phyloP scores from a whole-genome alignment of 345 rosid species.

The Turritis glabra region DNA sequence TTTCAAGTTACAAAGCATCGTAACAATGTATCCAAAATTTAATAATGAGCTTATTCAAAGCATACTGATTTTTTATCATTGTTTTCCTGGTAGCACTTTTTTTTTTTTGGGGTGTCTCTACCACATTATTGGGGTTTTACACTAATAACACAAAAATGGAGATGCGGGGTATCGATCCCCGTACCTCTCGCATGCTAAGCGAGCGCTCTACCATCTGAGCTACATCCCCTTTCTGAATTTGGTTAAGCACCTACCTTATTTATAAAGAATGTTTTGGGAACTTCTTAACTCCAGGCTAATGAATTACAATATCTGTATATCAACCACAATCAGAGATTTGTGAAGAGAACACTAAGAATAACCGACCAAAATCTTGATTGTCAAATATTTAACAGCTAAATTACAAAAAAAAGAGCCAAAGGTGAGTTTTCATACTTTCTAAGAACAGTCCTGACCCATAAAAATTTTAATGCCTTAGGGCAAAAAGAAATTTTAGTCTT shows the following conservation, averaged over 20 bases:
- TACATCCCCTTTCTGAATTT: slow-evolving; percentile 69
- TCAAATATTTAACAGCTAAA: background rate
- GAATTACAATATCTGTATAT: no score
- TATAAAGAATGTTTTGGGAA: no score
- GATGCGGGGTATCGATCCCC: slow-evolving; percentile 88
- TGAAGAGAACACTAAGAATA: background rate
- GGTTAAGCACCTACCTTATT: no score
- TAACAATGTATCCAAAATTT: background rate
- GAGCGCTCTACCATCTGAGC: slow-evolving; percentile 97
- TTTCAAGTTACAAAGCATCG: background rate
- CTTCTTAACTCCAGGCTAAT: background rate
- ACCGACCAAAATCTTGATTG: background rate
- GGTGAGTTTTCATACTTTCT: no score
- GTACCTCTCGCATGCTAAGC: slow-evolving; percentile 93
- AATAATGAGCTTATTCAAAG: background rate
- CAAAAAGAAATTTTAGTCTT: no score
- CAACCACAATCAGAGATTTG: background rate
- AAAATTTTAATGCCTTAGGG: no score
- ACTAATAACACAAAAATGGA: slow-evolving; percentile 34
- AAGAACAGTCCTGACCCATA: no score
- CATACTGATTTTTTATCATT: background rate
- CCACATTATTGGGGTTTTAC: background rate
- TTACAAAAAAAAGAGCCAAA: background rate
- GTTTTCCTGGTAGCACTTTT: background rate
- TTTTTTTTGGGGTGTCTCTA: background rate